Evolutionary conservation across 2,329 filamentous ascomycete genomes (phyloP).

Genomic region (Monilinia laxa): DNA sequence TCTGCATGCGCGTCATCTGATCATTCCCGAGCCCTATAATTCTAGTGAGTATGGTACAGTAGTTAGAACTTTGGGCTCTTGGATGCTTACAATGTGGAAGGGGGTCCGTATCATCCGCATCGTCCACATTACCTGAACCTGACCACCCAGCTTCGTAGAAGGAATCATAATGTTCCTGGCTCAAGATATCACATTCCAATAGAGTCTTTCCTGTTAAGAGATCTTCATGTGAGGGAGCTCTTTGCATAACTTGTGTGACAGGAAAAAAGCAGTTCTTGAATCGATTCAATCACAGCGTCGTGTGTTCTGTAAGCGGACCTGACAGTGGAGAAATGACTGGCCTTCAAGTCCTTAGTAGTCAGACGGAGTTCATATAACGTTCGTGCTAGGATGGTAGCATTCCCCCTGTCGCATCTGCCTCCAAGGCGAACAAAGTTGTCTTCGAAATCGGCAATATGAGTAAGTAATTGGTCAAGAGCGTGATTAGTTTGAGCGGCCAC

Average conservation of each 20-base stretch:
- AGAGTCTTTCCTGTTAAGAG: conserved; percentile 58
- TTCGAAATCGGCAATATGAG: conserved; percentile 50
- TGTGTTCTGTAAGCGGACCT: not conserved
- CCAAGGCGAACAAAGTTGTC: conserved; percentile 60
- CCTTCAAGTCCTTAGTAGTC: conserved; percentile 36
- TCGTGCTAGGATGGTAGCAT: conserved; percentile 61
- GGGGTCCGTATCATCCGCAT: conserved; percentile 9
- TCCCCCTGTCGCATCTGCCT: conserved; percentile 41
- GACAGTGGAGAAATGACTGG: not conserved
- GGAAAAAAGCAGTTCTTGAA: conserved; percentile 3
- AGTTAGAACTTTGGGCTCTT: not conserved
- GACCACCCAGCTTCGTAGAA: conserved; percentile 50
- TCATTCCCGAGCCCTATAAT: conserved; percentile 32
- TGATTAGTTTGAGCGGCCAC: conserved; percentile 89
- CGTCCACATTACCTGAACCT: conserved; percentile 22
- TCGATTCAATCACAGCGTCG: not conserved
- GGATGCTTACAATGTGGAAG: conserved; percentile 29
- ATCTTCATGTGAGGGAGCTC: conserved; percentile 32
- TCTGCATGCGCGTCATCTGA: conserved; percentile 31
- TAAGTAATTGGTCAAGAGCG: conserved; percentile 78
- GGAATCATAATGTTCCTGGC: conserved; percentile 60
- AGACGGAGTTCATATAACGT: conserved; percentile 63
- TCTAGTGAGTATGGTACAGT: conserved; percentile 11
- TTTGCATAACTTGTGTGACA: conserved; percentile 18
- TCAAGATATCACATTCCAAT: conserved; percentile 56